Evolutionary conservation across 768 basidiomycete genomes (phyloP), one percentile per base, ranked within the genome.

Genomic region (Mycena kentingensis): DNA sequence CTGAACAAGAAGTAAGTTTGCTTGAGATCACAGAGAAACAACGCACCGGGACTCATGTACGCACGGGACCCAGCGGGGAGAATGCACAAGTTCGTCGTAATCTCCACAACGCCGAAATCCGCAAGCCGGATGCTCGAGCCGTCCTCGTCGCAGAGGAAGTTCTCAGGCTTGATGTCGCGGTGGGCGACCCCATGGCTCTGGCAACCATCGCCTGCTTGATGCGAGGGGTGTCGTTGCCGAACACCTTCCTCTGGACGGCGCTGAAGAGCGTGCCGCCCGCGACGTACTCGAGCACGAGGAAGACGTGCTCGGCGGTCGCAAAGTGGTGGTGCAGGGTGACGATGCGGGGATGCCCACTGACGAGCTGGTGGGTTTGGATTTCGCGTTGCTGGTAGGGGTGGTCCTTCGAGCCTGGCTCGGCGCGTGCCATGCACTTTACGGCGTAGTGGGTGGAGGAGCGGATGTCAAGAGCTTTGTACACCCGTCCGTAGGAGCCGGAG

Each of bases 161-260:
- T 82, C 60, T 83, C 84, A 0, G 83, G 84, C 66, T 85, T 85
- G 47, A 85, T 72, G 55, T 85, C 83, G 18, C 55, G 50, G 60
- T 85, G 84, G 60, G 73, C 82, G 54, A 84, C 75, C 13, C 80
- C 79, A 48, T 70, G 70, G 29, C 62, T 48, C 57, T 85, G 83
- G 56, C 77, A 79, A 62, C 78, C 62, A 83, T 82, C 24, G 78
- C 76, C 32, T 66, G 53, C 51, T 70, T 75, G 63, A 84, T 79
- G 52, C 80, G 70, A 5, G 61, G 52, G 57, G 80, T 74, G 46
- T 81, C 71, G 26, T 73, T 73, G 48, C 70, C 60, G 57, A 73
- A 82, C 18, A 66, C 37, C 31, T 65, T 56, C 15, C 58, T 25
- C 22, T 62, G 55, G 65, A 77, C 77, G 70, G 75, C 74, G 54